phyloP scores from a whole-genome alignment of 2,329 filamentous ascomycete species.

The Xenoacremonium recifei region DNA sequence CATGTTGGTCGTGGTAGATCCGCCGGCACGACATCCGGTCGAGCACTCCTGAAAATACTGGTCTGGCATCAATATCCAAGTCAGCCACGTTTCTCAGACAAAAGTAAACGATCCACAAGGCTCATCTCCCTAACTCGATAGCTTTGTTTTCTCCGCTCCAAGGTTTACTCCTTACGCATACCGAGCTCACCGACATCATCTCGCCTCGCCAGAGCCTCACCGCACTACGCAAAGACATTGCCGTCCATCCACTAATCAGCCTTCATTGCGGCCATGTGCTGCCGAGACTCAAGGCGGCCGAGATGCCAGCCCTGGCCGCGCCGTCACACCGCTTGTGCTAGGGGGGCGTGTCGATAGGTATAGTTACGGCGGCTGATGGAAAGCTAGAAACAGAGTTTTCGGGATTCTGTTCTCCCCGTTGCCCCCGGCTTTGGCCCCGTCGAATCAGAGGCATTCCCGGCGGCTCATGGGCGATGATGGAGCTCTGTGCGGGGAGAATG shows the following conservation, averaged over 20 bases:
- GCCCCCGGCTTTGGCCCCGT: not conserved
- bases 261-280: slow-evolving; percentile 20
- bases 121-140: not conserved
- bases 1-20: too few relatives aligned
- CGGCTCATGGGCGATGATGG: slow-evolving; percentile 19
- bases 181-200: slow-evolving; percentile 2
- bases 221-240: slow-evolving; percentile 10
- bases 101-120: too few relatives aligned
- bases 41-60: too few relatives aligned
- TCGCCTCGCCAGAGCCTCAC: too few relatives aligned
- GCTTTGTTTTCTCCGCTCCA: not conserved
- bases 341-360: too few relatives aligned
- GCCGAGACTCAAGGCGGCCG: slow-evolving; percentile 8
- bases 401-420: not conserved
- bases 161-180: slow-evolving; percentile 3
- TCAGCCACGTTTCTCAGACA: too few relatives aligned
- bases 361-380: not conserved
- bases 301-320: slow-evolving; percentile 5
- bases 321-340: too few relatives aligned
- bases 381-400: not conserved
- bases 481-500: too few relatives aligned
- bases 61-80: too few relatives aligned
- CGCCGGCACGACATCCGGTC: too few relatives aligned
- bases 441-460: slow-evolving; percentile 19
- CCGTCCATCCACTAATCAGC: slow-evolving; percentile 17